phyloP scores from a whole-genome alignment of 2,329 filamentous ascomycete genomes.

The Colletotrichum costaricense region DNA sequence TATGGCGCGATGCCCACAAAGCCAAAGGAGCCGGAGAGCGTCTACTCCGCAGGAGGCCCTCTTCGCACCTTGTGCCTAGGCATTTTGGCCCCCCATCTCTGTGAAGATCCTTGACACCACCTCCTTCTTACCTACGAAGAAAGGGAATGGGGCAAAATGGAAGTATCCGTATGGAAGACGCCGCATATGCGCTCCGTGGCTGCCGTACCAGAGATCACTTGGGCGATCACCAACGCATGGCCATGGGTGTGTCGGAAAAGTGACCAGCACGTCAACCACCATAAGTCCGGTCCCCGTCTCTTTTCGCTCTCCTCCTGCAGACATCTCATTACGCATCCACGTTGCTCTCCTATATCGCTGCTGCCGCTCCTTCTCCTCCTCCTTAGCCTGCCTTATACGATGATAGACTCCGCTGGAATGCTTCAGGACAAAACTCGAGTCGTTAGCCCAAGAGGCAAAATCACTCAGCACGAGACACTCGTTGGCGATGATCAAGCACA shows the following conservation, averaged over 20 bases:
- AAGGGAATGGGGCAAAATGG: neutral
- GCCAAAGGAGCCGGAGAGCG: conserved; percentile 12
- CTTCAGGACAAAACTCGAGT: conserved; percentile 25
- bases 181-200: conserved; percentile 32
- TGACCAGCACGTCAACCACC: conserved; percentile 28
- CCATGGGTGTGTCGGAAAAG: conserved; percentile 16
- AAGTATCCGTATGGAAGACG: conserved; percentile 3
- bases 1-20: conserved; percentile 11
- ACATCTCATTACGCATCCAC: conserved; percentile 2
- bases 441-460: neutral
- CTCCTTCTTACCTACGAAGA: neutral
- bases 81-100: conserved; percentile 27
- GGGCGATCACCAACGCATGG: conserved; percentile 33
- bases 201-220: conserved; percentile 36
- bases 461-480: conserved; percentile 18
- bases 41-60: conserved; percentile 6
- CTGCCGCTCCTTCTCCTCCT: neutral
- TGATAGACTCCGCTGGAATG: neutral
- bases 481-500: conserved; percentile 6
- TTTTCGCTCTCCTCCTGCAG: conserved; percentile 1
- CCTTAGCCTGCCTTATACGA: neutral
- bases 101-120: conserved; percentile 17
- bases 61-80: conserved; percentile 6
- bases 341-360: conserved; percentile 13
- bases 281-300: neutral